Conservation (phyloP, 768 basidiomycete species). For the Pleurotus djamor region DNA sequence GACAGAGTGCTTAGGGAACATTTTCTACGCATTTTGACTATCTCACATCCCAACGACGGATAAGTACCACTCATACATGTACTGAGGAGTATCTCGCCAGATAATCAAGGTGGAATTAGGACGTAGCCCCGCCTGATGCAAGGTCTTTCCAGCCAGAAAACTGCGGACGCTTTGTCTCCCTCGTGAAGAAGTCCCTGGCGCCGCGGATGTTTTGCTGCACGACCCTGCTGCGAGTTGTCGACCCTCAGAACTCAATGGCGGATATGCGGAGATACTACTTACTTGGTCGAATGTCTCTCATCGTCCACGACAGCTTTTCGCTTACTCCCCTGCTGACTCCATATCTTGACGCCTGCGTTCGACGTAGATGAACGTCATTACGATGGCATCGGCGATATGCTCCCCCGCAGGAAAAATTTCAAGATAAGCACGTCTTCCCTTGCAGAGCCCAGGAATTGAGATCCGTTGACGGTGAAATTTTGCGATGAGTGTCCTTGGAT, state of each 20-base stretch:
- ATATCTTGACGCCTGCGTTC: slow-evolving; percentile 20
- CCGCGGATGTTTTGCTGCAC: not conserved
- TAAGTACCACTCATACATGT: too few relatives aligned
- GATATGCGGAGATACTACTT: slow-evolving; percentile 7
- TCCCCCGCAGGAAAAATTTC: slow-evolving; percentile 20
- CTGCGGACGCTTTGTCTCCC: not conserved
- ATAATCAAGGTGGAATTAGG: too few relatives aligned
- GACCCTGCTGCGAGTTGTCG: not conserved
- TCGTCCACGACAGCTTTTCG: not conserved
- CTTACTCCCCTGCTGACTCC: slow-evolving; percentile 1
- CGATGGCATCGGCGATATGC: slow-evolving; percentile 22
- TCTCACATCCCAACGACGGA: not conserved
- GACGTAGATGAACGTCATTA: slow-evolving; percentile 26
- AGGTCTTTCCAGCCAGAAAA: not conserved
- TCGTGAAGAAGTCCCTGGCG: not conserved
- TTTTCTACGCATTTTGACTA: not conserved
- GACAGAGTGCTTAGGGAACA: not conserved
- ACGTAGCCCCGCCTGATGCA: not conserved
- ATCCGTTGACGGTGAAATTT: slow-evolving; percentile 1
- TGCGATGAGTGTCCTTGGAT: not conserved
- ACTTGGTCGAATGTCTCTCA: not conserved
- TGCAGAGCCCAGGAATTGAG: slow-evolving; percentile 8
- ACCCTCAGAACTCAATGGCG: not conserved
- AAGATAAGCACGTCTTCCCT: slow-evolving; percentile 12
- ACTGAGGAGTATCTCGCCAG: too few relatives aligned